A percentile compares a stretch with the other conserved stretches of the same genome.
phyloP scores from a whole-genome alignment of 371 early-diverging fungal genomes.

The Haplosporangium sp. region DNA sequence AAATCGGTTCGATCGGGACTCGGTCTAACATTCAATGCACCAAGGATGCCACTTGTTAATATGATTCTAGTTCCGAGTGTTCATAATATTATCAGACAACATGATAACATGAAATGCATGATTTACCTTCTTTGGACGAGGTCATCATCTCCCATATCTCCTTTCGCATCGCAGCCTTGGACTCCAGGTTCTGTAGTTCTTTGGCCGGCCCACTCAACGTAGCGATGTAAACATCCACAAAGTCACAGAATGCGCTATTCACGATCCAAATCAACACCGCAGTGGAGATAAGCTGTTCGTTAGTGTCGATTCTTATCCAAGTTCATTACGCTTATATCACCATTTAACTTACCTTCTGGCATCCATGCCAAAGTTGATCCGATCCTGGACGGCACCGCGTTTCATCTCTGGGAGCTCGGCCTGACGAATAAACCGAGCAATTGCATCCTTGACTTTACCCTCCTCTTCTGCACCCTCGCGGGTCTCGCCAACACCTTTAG shows the following conservation, averaged over 20 bases:
- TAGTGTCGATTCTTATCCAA: background rate
- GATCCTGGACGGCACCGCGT: slow-evolving; percentile 29
- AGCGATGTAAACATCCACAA: slow-evolving; percentile 26
- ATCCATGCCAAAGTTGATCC: slow-evolving; percentile 36
- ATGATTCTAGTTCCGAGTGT: background rate
- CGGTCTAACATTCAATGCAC: slow-evolving; percentile 12
- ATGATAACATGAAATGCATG: background rate
- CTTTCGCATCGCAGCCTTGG: slow-evolving; percentile 13
- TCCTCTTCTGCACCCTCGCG: slow-evolving; percentile 39
- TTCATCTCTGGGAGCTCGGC: slow-evolving; percentile 28
- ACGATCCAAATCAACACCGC: background rate
- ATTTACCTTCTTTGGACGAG: slow-evolving; percentile 20
- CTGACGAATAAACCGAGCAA: slow-evolving; percentile 31
- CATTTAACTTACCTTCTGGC: slow-evolving; percentile 17
- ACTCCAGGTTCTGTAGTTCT: slow-evolving; percentile 18
- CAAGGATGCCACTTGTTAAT: background rate
- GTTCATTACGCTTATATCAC: background rate
- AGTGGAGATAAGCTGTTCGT: background rate
- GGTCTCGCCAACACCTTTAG: slow-evolving; percentile 29
- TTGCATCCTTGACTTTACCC: slow-evolving; percentile 32
- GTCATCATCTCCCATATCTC: slow-evolving; percentile 22
- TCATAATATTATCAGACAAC: background rate
- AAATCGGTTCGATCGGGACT: slow-evolving; percentile 24
- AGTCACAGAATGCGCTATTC: slow-evolving; percentile 32
- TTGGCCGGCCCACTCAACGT: slow-evolving; percentile 27